Evolutionary conservation across 495 filamentous ascomycete species (phyloP).

Genomic region (Aspergillus panamensis): DNA sequence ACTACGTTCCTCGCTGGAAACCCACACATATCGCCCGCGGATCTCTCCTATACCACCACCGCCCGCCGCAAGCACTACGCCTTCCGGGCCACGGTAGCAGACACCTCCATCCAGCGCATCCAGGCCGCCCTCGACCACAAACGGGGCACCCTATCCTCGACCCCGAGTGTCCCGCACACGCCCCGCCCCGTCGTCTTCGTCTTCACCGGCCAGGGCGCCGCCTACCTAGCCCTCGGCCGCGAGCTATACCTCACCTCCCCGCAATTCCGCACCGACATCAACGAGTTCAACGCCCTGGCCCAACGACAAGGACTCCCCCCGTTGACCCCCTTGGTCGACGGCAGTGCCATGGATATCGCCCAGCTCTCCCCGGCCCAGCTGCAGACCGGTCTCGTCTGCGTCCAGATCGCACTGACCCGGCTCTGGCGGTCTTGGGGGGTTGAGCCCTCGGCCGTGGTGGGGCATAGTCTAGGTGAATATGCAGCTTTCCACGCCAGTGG

Average conservation of each 20-base stretch:
- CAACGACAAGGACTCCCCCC: constrained; percentile 31
- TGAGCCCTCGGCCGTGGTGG: constrained; percentile 66
- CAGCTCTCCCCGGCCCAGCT: neutral
- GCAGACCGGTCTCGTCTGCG: constrained; percentile 48
- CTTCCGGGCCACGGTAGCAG: neutral
- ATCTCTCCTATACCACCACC: constrained; percentile 31
- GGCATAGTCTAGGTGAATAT: constrained; percentile 83
- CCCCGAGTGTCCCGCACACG: neutral
- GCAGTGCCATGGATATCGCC: constrained; percentile 30
- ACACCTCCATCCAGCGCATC: neutral
- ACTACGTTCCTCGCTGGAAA: neutral
- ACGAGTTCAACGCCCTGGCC: constrained; percentile 27
- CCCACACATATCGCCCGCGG: constrained; percentile 4
- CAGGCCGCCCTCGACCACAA: neutral
- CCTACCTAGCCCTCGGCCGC: constrained; percentile 41
- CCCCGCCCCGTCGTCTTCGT: constrained; percentile 48
- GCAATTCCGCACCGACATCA: constrained; percentile 27
- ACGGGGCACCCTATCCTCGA: neutral
- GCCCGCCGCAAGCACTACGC: constrained; percentile 17
- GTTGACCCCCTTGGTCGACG: constrained; percentile 17
- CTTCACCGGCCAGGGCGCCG: constrained; percentile 68
- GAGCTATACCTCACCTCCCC: constrained; percentile 27
- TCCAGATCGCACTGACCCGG: constrained; percentile 75
- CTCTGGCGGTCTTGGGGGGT: constrained; percentile 73
- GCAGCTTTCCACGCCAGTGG: constrained; percentile 74